Evolutionary conservation across 345 rosid species (phyloP).

Genomic region (Barbarea vulgaris): DNA sequence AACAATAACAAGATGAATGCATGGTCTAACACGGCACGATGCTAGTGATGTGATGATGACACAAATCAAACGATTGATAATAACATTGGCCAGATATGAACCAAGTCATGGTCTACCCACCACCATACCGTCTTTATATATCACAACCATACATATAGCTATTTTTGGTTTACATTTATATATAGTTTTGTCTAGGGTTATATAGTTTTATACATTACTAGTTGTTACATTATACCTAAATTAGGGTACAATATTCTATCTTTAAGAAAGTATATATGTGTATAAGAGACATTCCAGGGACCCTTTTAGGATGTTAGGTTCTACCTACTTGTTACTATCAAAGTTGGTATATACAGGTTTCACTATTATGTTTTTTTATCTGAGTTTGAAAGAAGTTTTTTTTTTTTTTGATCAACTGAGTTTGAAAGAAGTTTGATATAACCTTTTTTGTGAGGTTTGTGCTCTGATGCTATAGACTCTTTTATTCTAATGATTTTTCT

Average conservation of each 20-base stretch:
- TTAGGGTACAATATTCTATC: neutral
- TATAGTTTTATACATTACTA: neutral
- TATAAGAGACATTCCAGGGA: neutral
- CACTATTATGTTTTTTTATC: neutral
- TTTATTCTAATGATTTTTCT: neutral
- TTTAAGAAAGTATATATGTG: neutral
- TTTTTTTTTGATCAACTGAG: no score
- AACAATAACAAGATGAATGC: neutral
- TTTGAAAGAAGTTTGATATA: no score
- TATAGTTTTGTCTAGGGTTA: neutral
- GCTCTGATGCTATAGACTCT: neutral
- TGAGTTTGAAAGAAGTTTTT: no score
- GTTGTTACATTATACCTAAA: neutral
- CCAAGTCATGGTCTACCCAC: neutral
- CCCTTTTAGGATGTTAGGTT: neutral
- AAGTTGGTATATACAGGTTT: neutral
- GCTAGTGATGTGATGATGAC: neutral
- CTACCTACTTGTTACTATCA: neutral
- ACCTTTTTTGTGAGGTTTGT: neutral
- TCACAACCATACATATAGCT: neutral
- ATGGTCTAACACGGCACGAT: conserved; percentile 4
- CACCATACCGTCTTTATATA: neutral
- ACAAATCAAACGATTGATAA: neutral
- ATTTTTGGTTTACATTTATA: neutral
- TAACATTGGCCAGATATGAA: neutral